phyloP scores from a whole-genome alignment of 495 filamentous ascomycete species.

The Aspergillus incahuasiensis region DNA sequence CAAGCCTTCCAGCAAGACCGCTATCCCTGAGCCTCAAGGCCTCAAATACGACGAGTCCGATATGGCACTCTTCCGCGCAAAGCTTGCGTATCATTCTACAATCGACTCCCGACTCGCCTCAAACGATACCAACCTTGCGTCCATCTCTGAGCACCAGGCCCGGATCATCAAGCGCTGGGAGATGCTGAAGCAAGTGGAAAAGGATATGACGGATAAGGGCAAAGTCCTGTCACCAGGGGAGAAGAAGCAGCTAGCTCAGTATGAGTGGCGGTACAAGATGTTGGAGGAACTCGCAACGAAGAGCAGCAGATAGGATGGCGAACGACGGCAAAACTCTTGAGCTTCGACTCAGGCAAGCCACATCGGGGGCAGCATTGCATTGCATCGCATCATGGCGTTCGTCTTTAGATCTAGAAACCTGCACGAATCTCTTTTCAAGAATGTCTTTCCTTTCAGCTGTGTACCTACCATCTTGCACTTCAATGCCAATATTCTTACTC shows the following conservation, averaged over 20 bases:
- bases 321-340: background rate
- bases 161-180: constrained; percentile 39
- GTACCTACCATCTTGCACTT: background rate
- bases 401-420: constrained; percentile 22
- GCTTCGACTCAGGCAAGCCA: constrained; percentile 6
- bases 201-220: constrained; percentile 35
- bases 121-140: constrained; percentile 32
- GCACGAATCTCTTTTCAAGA: constrained; percentile 11
- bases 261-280: constrained; percentile 36
- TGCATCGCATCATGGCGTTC: constrained; percentile 31
- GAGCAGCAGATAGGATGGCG: constrained; percentile 11
- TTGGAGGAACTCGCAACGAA: constrained; percentile 34
- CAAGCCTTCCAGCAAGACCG: constrained; percentile 22
- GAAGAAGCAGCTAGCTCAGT: constrained; percentile 35
- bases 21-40: constrained; percentile 36
- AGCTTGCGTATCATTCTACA: constrained; percentile 37
- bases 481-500: background rate
- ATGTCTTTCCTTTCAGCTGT: background rate
- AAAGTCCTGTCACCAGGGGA: constrained; percentile 29
- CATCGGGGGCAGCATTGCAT: background rate
- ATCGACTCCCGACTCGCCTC: constrained; percentile 35
- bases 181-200: constrained; percentile 33
- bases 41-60: constrained; percentile 41
- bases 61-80: constrained; percentile 40
- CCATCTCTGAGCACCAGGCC: constrained; percentile 36